These are phyloP conservation scores for Acacia confusa DNA, from an alignment of 306 rosid species.

Conservation along the genomic window DNA sequence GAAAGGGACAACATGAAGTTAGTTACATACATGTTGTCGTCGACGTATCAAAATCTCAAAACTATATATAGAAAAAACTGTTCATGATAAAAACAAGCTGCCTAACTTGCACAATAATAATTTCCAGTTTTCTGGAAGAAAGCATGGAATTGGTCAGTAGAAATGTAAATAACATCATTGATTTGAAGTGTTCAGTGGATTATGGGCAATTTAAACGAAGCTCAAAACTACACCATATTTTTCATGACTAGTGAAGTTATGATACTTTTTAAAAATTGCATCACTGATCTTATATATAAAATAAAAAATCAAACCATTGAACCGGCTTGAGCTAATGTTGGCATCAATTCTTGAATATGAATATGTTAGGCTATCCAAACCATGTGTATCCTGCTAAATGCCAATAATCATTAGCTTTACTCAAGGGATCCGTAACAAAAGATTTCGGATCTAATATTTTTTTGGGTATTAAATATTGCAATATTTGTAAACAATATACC, in stretches of 20 bases:
- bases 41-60: not conserved
- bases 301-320: too few relatives aligned
- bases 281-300: too few relatives aligned
- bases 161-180: not conserved
- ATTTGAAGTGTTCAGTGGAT: not conserved
- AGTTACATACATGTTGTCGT: not conserved
- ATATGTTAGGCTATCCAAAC: too few relatives aligned
- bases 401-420: not conserved
- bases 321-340: not conserved
- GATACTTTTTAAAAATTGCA: not conserved
- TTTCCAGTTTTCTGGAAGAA: not conserved
- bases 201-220: not conserved
- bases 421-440: too few relatives aligned
- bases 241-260: not conserved
- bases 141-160: not conserved
- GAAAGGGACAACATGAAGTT: not conserved
- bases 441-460: not conserved
- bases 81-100: not conserved
- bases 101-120: not conserved
- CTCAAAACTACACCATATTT: not conserved
- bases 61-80: not conserved
- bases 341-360: too few relatives aligned
- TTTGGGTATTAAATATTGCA: not conserved
- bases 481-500: too few relatives aligned
- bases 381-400: too few relatives aligned